Conservation (phyloP, 75 land plant genomes). For the Selaginella moellendorffii region DNA sequence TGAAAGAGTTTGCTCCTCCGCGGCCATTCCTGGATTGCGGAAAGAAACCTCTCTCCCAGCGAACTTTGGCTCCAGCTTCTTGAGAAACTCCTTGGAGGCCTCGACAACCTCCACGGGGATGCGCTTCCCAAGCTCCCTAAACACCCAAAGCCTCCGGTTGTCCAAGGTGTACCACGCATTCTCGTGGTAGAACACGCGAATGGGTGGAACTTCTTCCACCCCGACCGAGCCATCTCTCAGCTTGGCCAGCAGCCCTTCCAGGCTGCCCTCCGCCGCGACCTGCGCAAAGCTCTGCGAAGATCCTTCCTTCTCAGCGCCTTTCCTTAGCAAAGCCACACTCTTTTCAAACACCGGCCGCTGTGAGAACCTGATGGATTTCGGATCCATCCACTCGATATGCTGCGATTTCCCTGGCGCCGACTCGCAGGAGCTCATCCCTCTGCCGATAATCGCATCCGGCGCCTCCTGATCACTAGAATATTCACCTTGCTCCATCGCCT, state of each 20-base stretch:
- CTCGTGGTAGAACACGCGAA: constrained; percentile 12
- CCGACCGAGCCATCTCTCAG: not conserved
- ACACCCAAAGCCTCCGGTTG: constrained; percentile 17
- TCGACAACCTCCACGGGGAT: constrained; percentile 16
- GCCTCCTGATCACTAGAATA: not conserved
- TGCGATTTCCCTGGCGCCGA: not conserved
- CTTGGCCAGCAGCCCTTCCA: constrained; percentile 4
- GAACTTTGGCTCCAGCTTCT: constrained; percentile 3
- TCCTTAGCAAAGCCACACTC: not conserved
- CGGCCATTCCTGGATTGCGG: not conserved
- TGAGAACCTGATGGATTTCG: constrained; percentile 12
- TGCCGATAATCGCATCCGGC: not conserved
- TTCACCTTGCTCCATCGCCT: not conserved
- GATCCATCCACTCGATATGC: constrained; percentile 17
- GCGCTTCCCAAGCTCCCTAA: constrained; percentile 7
- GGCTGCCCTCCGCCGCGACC: not conserved
- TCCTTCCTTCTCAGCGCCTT: constrained; percentile 9
- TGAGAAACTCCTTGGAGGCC: constrained; percentile 10
- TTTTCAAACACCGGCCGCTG: constrained; percentile 10
- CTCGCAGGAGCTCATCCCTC: not conserved
- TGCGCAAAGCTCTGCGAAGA: not conserved
- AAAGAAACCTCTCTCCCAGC: constrained; percentile 9
- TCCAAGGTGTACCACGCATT: constrained; percentile 18
- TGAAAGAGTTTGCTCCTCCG: constrained; percentile 10
- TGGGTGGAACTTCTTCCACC: constrained; percentile 11